Base-by-base conservation (phyloP, 1,284 basidiomycete species). In the Ustilago sp. region DNA sequence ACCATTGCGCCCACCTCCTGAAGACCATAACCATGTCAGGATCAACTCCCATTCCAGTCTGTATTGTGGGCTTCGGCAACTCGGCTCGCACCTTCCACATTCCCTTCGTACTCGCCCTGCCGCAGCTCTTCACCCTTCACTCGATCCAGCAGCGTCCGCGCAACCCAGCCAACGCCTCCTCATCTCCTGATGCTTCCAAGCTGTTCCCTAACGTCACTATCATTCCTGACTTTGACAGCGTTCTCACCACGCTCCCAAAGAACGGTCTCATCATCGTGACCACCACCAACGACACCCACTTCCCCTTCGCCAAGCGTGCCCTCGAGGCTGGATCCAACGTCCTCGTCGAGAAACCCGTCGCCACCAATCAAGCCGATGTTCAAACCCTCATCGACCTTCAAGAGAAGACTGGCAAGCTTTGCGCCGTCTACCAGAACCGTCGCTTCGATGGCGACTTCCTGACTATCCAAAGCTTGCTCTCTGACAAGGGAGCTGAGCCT, bases 361-460 rank as follows among this genome's bases (percentile, higher is more conserved):
- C 82, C 0, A 73, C 80, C 34, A 64, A 69, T 56, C 53, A 69
- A 9, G 4, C 39, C 4, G 77, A 85, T 35, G 82, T 81, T 1
- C 59, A 72, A 34, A 60, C 71, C 31, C 74, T 85, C 28, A 69
- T 68, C 38, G 63, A 78, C 19, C 67, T 82, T 11, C 79, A 82
- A 15, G 53, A 66, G 1, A 54, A 71, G 41, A 67, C 69, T 3
- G 83, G 83, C 6, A 71, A 80, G 45, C 79, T 85, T 15, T 85
- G 83, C 59, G 72, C 81, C 19, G 83, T 80, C 15, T 85, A 77
- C 68, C 83, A 85, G 59, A 85, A 85, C 56, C 71, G 84, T 13
- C 70, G 84, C 12, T 83, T 80, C 59, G 84, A 85, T 51, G 80
- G 77, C 19, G 84, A 85, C 69, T 85, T 83, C 54, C 50, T 85